Percentiles rank a stretch among this genome's conserved stretches.
Evolutionary conservation across 768 basidiomycete genomes (phyloP).

Genomic region (Macrolepiota fuliginosa): DNA sequence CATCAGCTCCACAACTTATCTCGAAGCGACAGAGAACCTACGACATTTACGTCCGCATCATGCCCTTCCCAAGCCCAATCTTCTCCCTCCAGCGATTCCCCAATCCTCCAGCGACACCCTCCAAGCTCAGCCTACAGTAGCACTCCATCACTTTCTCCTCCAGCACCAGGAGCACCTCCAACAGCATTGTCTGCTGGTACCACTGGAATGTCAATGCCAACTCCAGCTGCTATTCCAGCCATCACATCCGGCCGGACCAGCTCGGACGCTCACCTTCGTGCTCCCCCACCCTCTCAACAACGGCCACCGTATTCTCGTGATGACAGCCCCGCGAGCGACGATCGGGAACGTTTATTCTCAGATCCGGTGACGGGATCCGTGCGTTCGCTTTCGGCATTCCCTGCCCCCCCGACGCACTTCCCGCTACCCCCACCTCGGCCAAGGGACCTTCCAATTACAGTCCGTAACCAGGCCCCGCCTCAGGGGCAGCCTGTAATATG

Average conservation of each 20-base stretch:
- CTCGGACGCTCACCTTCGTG: neutral
- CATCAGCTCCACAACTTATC: neutral
- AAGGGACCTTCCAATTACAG: conserved; percentile 9
- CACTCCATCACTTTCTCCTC: neutral
- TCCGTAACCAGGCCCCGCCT: conserved; percentile 1
- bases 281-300: neutral
- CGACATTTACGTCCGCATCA: neutral
- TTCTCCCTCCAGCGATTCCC: neutral
- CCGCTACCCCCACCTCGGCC: conserved; percentile 51
- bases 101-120: neutral
- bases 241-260: neutral
- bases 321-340: conserved; percentile 9
- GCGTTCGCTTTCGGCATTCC: conserved; percentile 73
- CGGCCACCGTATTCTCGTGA: neutral
- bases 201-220: neutral
- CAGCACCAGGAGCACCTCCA: neutral
- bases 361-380: conserved; percentile 51
- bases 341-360: conserved; percentile 29
- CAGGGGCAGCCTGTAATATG: neutral
- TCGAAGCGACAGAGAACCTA: neutral
- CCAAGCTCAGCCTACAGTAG: neutral
- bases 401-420: conserved; percentile 68
- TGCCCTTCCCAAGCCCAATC: neutral
- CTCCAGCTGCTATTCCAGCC: neutral
- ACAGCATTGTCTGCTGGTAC: neutral